Conservation (phyloP, 306 rosid genomes). For the Begonia peltatifolia region DNA sequence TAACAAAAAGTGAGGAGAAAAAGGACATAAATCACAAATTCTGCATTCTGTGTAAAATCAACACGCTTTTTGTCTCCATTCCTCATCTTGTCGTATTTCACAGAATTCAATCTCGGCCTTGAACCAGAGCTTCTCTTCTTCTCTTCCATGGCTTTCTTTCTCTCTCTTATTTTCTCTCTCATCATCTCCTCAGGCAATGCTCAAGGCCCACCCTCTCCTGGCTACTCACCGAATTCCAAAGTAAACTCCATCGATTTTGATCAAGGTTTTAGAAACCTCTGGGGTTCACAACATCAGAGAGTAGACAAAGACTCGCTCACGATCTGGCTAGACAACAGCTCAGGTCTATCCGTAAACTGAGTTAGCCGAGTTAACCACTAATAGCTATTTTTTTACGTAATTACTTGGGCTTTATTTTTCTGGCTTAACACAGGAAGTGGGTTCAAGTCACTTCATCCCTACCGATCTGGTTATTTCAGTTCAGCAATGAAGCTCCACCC, state of each 20-base stretch:
- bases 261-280: conserved; percentile 46
- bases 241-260: conserved; percentile 34
- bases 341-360: conserved; percentile 31
- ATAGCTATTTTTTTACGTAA: neutral
- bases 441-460: conserved; percentile 56
- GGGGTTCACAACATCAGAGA: conserved; percentile 82
- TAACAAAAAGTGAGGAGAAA: too few relatives aligned
- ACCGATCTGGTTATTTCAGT: conserved; percentile 64
- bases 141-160: conserved; percentile 22
- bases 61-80: conserved; percentile 18
- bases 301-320: conserved; percentile 39
- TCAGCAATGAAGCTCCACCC: conserved; percentile 70
- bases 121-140: conserved; percentile 2
- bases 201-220: conserved; percentile 71
- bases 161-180: conserved; percentile 18
- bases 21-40: too few relatives aligned
- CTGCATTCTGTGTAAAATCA: too few relatives aligned
- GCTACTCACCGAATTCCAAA: conserved; percentile 50
- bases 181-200: conserved; percentile 22
- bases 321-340: conserved; percentile 55
- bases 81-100: conserved; percentile 17
- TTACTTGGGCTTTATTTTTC: neutral
- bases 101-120: conserved; percentile 3
- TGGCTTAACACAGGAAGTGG: conserved; percentile 52
- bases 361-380: neutral